Evolutionary conservation across 441 rosid species (phyloP), one percentile per base, ranked within the genome.

Genomic region (Gossypium davidsonii): DNA sequence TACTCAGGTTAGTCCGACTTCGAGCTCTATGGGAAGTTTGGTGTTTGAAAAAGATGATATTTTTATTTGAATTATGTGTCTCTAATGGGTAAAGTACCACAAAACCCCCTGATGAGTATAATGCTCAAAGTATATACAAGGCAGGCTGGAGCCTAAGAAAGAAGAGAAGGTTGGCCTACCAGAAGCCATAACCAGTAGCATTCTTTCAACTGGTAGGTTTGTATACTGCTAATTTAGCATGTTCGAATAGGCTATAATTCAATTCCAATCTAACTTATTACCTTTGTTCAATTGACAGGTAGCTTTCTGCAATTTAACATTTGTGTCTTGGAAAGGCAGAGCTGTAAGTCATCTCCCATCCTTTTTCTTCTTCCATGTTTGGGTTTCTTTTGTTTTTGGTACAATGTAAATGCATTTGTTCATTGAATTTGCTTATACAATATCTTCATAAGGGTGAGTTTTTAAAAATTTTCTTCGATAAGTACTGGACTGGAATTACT

Each of bases 91-190:
- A 37, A 37, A 6, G 42, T 37, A 37, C 10, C 42, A 37, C 42
- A 37, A 37, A 7, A 37, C 42, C 42, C 42, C 42, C 42, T 37
- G 42, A 37, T 37, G 42, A 37, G 42, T 37, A 34, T 34, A 34
- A 34, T 34, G 39, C 39, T 34, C 39, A 34, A 34, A 34, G 39
- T 6, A 37, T 7, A 6, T 37, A 37, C 42, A 37, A 37, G 42
- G 9, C 9, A 37, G 42, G 10, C 42, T 79, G 58, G 91, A 86
- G 79, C 90, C 97, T 37, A 91, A 86, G 85, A 96, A 88, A 78
- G 99, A 90, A 86, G 98, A 96, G 85, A 93, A 90, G 80, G 89
- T 93, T 77, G 94, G 99, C 74, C 94, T 93, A 20, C 97, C 99
- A 12, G 96, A 96, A 86, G 99, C 98, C 67, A 87, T 93, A 77